Conservation (phyloP, 192 early-diverging fungal genomes). For the Diversispora eburnea region DNA sequence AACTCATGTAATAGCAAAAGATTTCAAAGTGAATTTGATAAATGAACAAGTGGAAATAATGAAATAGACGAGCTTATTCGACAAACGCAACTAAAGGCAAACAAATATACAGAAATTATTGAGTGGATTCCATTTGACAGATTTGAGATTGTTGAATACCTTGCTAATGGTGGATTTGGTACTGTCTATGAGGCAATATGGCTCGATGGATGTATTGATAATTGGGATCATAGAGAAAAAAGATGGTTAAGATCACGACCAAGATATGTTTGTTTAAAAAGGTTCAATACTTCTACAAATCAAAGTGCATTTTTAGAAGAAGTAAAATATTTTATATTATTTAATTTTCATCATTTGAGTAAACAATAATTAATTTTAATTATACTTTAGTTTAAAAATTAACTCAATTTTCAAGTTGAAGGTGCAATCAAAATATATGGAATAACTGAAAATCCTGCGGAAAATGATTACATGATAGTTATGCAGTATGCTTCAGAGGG, state of each 20-base stretch:
- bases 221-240: background rate
- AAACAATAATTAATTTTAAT: background rate
- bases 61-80: slow-evolving; percentile 2
- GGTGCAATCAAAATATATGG: background rate
- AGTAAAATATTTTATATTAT: background rate
- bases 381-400: background rate
- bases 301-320: background rate
- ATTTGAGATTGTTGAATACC: background rate
- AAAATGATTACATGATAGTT: background rate
- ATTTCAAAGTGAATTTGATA: background rate
- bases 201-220: background rate
- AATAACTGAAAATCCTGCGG: background rate
- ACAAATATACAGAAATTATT: background rate
- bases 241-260: background rate
- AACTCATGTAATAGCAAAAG: background rate
- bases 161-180: slow-evolving; percentile 8
- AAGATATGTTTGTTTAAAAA: slow-evolving; percentile 8
- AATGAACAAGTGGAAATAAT: slow-evolving; percentile 5
- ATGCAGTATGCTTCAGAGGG: background rate
- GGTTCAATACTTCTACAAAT: background rate
- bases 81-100: background rate
- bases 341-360: background rate
- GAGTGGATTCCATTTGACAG: slow-evolving; percentile 15
- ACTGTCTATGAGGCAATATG: slow-evolving; percentile 1
- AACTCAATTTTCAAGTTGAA: background rate